Conservation (phyloP, 352 stramenopile species). For the Globisporangium alternatum region DNA sequence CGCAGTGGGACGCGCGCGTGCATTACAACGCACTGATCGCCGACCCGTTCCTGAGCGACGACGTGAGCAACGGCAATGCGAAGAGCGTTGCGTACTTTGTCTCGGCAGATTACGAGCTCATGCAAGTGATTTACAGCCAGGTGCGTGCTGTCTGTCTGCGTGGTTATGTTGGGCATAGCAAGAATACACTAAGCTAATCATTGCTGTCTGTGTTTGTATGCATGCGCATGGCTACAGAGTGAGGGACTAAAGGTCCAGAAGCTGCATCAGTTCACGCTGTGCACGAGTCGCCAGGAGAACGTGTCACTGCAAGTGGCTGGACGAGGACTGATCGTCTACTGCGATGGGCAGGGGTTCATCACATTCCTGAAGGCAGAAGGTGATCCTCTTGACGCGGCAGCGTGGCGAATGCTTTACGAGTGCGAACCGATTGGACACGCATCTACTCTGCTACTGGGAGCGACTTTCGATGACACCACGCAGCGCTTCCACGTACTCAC, state of each 20-base stretch:
- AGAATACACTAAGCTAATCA: neutral
- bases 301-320: slow-evolving; percentile 54
- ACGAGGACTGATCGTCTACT: slow-evolving; percentile 58
- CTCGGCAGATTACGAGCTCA: slow-evolving; percentile 51
- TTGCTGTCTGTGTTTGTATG: neutral
- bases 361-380: slow-evolving; percentile 42
- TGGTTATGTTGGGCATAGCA: neutral
- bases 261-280: slow-evolving; percentile 38
- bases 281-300: slow-evolving; percentile 52
- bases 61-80: slow-evolving; percentile 12
- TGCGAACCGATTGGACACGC: slow-evolving; percentile 37
- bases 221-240: slow-evolving; percentile 15
- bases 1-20: slow-evolving; percentile 71
- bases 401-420: slow-evolving; percentile 49
- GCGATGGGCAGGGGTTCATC: slow-evolving; percentile 58
- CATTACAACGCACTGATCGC: slow-evolving; percentile 58
- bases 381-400: slow-evolving; percentile 19
- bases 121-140: slow-evolving; percentile 47
- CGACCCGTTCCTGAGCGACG: slow-evolving; percentile 53
- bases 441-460: slow-evolving; percentile 43
- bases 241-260: slow-evolving; percentile 23
- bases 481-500: slow-evolving; percentile 44
- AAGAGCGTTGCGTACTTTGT: slow-evolving; percentile 64
- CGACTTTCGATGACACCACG: slow-evolving; percentile 38
- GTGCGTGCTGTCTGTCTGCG: slow-evolving; percentile 13